Percentiles rank a stretch among this genome's conserved stretches.
These are phyloP conservation scores for Candida ortonii DNA, from an alignment of 805 yeast species.

Conservation along the genomic window DNA sequence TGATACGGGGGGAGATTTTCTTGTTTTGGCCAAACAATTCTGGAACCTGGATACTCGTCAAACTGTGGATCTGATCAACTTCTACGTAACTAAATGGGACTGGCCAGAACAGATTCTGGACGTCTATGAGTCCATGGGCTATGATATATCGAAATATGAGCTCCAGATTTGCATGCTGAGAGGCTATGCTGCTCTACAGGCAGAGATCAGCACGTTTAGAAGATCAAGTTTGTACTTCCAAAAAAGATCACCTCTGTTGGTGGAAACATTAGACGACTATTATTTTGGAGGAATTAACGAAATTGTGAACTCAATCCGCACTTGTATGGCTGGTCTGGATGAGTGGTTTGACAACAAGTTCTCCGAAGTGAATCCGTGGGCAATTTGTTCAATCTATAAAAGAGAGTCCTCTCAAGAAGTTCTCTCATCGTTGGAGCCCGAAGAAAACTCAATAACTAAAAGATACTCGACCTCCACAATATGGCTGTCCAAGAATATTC, in stretches of 20 bases:
- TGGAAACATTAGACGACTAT: conserved; percentile 43
- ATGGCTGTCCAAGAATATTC: conserved; percentile 17
- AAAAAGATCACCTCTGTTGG: conserved; percentile 42
- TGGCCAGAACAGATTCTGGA: conserved; percentile 44
- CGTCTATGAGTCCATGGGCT: conserved; percentile 39
- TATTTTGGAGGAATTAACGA: conserved; percentile 54
- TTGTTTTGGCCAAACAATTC: conserved; percentile 41
- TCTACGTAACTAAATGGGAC: conserved; percentile 36
- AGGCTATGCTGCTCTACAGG: conserved; percentile 50
- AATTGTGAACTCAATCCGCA: conserved; percentile 36
- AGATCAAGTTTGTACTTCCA: conserved; percentile 11
- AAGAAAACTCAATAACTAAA: background rate
- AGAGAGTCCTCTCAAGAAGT: background rate
- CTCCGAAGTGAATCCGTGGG: conserved; percentile 31
- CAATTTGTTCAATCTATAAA: conserved; percentile 32
- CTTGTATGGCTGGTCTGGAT: conserved; percentile 38
- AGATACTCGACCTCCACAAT: conserved; percentile 1
- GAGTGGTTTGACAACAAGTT: conserved; percentile 39
- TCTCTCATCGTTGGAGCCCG: background rate
- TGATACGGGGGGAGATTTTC: conserved; percentile 65
- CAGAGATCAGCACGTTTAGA: conserved; percentile 37
- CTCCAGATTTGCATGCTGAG: conserved; percentile 50
- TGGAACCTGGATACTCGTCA: conserved; percentile 22
- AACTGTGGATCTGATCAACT: conserved; percentile 13
- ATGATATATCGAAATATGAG: conserved; percentile 31